A percentile compares a stretch with the other conserved stretches of the same genome.
Evolutionary conservation across 331 rosid genomes (phyloP).

Genomic region (Dryas integrifolia): DNA sequence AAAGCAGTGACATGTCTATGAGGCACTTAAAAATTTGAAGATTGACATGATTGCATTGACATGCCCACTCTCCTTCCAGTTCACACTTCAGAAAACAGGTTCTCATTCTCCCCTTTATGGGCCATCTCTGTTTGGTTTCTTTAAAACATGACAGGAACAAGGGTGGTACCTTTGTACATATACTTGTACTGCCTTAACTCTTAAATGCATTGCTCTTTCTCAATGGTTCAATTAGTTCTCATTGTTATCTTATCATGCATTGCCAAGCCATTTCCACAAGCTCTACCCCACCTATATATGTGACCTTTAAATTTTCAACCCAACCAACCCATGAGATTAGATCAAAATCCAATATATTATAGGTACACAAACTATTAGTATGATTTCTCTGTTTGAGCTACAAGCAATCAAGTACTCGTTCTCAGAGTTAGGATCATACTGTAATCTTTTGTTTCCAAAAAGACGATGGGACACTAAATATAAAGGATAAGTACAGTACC

Average conservation of each 20-base stretch:
- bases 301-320: neutral
- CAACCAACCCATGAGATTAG: neutral
- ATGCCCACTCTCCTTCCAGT: neutral
- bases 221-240: too few relatives aligned
- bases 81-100: neutral
- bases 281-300: neutral
- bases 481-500: slow-evolving; percentile 39
- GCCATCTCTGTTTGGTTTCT: neutral
- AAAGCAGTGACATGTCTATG: too few relatives aligned
- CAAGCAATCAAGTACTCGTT: neutral
- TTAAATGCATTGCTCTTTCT: neutral
- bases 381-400: too few relatives aligned
- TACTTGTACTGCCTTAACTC: too few relatives aligned
- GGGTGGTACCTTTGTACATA: neutral
- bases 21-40: neutral
- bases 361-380: too few relatives aligned
- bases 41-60: neutral
- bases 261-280: neutral
- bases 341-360: neutral
- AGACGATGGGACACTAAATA: neutral
- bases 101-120: neutral
- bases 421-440: neutral
- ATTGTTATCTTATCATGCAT: neutral
- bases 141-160: too few relatives aligned
- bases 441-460: neutral